These are phyloP conservation scores for Noccaea caerulescens DNA, from an alignment of 345 rosid genomes.

Conservation along the genomic window DNA sequence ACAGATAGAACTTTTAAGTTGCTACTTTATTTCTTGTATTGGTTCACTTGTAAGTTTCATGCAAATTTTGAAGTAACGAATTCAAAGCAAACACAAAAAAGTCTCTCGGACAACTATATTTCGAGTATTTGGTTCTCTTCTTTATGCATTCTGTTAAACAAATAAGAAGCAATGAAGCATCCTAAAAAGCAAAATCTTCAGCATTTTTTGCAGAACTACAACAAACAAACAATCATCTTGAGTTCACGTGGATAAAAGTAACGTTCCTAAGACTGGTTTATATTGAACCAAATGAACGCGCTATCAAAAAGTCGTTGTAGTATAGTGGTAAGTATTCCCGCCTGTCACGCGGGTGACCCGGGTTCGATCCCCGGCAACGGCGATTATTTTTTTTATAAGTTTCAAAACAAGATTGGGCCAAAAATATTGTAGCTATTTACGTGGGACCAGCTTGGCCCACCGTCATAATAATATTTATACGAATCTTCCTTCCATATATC, in stretches of 20 bases:
- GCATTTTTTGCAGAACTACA: not conserved
- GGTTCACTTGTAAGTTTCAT: not conserved
- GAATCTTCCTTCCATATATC: not conserved
- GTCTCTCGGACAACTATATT: not conserved
- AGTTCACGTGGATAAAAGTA: too few species aligned
- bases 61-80: not conserved
- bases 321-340: slow-evolving; percentile 93
- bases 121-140: too few species aligned
- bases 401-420: too few species aligned
- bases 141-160: not conserved
- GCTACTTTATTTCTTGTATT: not conserved
- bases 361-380: slow-evolving; percentile 98
- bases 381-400: not conserved
- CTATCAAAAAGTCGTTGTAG: slow-evolving; percentile 66
- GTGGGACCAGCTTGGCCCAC: slow-evolving; percentile 32
- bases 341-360: slow-evolving; percentile 97
- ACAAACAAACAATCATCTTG: not conserved
- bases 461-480: slow-evolving; percentile 15
- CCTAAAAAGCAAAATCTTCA: not conserved
- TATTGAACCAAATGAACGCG: too few species aligned
- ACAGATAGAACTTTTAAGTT: not conserved
- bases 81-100: not conserved
- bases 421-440: slow-evolving; percentile 4
- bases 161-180: too few species aligned
- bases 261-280: too few species aligned